A percentile compares a stretch with the other conserved stretches of the same genome.
phyloP scores from a whole-genome alignment of 345 rosid genomes.

The Citropsis articulata region DNA sequence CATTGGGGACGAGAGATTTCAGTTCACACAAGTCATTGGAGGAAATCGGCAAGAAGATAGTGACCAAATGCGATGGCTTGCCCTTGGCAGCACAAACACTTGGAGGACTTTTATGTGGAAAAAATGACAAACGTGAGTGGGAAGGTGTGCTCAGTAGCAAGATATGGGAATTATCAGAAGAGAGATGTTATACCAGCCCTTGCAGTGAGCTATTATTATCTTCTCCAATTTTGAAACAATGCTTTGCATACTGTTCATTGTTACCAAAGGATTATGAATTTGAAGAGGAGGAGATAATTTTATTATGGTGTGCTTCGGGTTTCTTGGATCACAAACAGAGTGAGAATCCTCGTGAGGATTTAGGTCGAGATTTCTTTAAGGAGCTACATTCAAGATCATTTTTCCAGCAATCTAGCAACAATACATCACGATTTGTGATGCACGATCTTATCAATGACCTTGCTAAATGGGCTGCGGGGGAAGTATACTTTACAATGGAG shows the following conservation, averaged over 20 bases:
- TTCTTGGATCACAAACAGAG: not conserved
- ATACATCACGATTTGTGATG: not conserved
- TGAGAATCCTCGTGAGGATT: not conserved
- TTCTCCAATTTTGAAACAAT: not conserved
- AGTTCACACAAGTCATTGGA: not conserved
- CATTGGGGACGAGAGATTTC: not conserved
- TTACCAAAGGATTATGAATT: slow-evolving; percentile 13
- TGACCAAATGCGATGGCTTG: not conserved
- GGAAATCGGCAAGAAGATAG: not conserved
- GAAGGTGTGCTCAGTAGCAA: not conserved
- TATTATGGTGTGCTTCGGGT: slow-evolving; percentile 11
- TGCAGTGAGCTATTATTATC: not conserved
- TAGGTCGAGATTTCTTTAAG: not conserved
- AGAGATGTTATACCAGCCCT: not conserved
- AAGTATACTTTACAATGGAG: not conserved
- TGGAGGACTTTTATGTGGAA: not conserved
- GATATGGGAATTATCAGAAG: not conserved
- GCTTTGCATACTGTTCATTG: slow-evolving; percentile 10
- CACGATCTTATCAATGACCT: slow-evolving; percentile 13
- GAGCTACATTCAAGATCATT: not conserved
- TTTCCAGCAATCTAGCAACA: not conserved
- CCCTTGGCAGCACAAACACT: not conserved
- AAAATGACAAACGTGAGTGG: not conserved
- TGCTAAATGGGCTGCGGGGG: not conserved
- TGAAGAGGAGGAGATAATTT: not conserved